Conservation (phyloP, 495 filamentous ascomycete species). For the Penicillium cataractarum region DNA sequence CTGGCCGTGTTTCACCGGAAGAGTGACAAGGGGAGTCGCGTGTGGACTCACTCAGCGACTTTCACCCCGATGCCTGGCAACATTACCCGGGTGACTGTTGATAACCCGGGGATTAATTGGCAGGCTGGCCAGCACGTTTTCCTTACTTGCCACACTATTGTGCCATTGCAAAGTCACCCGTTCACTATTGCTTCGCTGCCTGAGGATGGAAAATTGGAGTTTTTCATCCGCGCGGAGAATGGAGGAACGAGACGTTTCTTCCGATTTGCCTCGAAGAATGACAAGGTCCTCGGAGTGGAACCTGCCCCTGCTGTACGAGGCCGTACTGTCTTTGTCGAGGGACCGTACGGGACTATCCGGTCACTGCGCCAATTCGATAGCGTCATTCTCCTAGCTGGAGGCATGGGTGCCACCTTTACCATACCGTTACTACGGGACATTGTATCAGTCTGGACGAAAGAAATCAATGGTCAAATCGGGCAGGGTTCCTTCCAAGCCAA, state of each 20-base stretch:
- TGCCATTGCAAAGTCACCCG: slow-evolving; percentile 74
- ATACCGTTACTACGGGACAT: slow-evolving; percentile 58
- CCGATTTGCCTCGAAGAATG: slow-evolving; percentile 58
- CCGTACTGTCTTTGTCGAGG: slow-evolving; percentile 45
- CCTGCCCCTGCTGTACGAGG: slow-evolving; percentile 13
- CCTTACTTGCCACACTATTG: slow-evolving; percentile 69
- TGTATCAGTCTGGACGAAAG: slow-evolving; percentile 40
- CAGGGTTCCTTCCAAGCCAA: background rate
- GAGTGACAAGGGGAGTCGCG: slow-evolving; percentile 12
- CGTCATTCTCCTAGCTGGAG: slow-evolving; percentile 64
- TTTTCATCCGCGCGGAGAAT: slow-evolving; percentile 70
- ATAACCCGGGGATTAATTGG: slow-evolving; percentile 72
- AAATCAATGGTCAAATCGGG: slow-evolving; percentile 6
- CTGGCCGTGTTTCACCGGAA: slow-evolving; percentile 58
- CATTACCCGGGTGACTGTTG: slow-evolving; percentile 70
- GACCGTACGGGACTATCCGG: slow-evolving; percentile 56
- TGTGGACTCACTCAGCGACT: slow-evolving; percentile 55
- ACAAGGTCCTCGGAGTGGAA: slow-evolving; percentile 22
- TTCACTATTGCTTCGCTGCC: slow-evolving; percentile 76
- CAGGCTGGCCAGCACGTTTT: slow-evolving; percentile 78
- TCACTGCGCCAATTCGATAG: slow-evolving; percentile 60
- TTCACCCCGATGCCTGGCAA: slow-evolving; percentile 64
- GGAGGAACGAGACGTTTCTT: slow-evolving; percentile 73
- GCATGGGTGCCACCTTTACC: slow-evolving; percentile 59
- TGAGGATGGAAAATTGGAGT: slow-evolving; percentile 62